Conservation (phyloP, 2,329 filamentous ascomycete genomes). For the Colletotrichum agaves region DNA sequence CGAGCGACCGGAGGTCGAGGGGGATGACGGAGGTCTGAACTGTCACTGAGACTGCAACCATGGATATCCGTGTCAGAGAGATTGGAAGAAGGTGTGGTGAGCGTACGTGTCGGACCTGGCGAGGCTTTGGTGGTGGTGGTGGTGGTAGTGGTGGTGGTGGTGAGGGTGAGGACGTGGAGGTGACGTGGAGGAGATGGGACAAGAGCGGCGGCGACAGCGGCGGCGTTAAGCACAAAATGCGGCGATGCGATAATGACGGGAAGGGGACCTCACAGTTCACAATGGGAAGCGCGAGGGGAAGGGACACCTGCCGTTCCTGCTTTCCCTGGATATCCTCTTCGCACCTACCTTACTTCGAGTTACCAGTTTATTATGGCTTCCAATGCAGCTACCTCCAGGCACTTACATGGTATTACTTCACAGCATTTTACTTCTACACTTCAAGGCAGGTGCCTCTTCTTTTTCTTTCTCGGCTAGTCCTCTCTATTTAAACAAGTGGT, state of each 20-base stretch:
- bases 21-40: constrained; percentile 12
- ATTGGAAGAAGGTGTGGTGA: background rate
- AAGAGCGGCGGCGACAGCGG: background rate
- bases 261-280: background rate
- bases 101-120: constrained; percentile 8
- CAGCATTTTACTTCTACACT: too few relatives aligned
- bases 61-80: constrained; percentile 28
- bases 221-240: constrained; percentile 3
- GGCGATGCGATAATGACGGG: background rate
- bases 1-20: constrained; percentile 11
- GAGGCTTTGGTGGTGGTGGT: background rate
- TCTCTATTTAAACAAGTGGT: background rate
- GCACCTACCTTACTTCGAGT: background rate
- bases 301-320: background rate
- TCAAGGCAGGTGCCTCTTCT: background rate
- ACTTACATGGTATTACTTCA: too few relatives aligned
- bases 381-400: too few relatives aligned
- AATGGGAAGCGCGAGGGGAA: background rate
- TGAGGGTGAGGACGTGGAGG: background rate
- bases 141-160: background rate
- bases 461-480: background rate
- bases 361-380: background rate
- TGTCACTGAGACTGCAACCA: constrained; percentile 20
- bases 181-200: background rate
- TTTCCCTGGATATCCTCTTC: background rate